Base-by-base conservation (phyloP, 805 yeast genomes). In the Yarrowia sp. region DNA sequence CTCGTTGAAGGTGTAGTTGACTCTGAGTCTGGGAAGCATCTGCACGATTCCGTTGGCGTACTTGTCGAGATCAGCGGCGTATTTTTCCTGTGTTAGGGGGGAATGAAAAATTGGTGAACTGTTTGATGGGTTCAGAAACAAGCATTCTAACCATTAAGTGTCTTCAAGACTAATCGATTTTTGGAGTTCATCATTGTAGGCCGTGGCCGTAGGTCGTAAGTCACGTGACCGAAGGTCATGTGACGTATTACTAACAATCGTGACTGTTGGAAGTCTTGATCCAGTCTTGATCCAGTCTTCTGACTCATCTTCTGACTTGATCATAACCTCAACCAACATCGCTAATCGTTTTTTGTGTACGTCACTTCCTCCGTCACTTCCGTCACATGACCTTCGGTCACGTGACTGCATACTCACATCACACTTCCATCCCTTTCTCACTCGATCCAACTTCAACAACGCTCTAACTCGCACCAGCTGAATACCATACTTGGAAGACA, bases 381-480 rank as follows among this genome's bases (percentile, higher is more conserved):
- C n/a, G n/a, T n/a, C 42, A 2, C 14, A 11, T n/a, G 7, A 4
- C n/a, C 41, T 38, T n/a, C 13, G 8, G 6, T 38, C 41, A 22
- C 28, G 28, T 22, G 28, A 22, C 5, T 22, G 28, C 28, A 43
- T 43, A 58, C 90, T 78, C 83, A 87, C 93, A 71, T 82, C 74
- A 69, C 80, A 76, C 60, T 76, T 80, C 86, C 88, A 84, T 65
- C 81, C 76, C 68, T 83, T 76, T 76, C 93, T 96, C 62, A 92
- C 81, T 35, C 79, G 79, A 67, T 83, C 80, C 68, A 93, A 81
- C 74, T 83, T 85, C 31, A 89, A 78, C 65, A 93, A 81, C n/a
- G 98, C 98, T 73, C 92, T 97, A 18, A 95, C 81, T 74, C 98
- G 84, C 63, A 92, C 89, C 67, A 92, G 84, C 73, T 90, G 89